Evolutionary conservation across 495 filamentous ascomycete genomes (phyloP).

Genomic region (Tuber microsphaerosporum): DNA sequence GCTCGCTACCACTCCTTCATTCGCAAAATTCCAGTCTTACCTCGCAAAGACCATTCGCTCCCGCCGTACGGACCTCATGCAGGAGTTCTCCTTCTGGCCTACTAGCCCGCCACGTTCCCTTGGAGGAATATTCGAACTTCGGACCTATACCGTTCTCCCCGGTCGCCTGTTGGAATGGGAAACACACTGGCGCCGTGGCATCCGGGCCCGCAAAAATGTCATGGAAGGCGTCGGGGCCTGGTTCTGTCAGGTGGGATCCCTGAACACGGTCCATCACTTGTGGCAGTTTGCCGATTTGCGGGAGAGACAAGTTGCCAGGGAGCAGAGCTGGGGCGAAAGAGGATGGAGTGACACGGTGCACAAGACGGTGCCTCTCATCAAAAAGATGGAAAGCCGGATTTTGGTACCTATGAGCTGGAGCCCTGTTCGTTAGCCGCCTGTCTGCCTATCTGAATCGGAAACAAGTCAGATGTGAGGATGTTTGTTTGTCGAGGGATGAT

Average conservation of each 20-base stretch:
- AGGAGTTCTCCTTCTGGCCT: conserved; percentile 99
- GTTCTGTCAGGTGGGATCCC: conserved; percentile 96
- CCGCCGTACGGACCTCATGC: conserved; percentile 89
- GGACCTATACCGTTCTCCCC: conserved; percentile 92
- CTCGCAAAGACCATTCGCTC: conserved; percentile 71
- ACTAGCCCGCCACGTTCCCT: conserved; percentile 83
- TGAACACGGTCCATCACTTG: conserved; percentile 95
- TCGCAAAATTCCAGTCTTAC: conserved; percentile 68
- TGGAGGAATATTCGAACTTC: conserved; percentile 90
- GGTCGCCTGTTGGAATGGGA: conserved; percentile 97
- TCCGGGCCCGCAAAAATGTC: conserved; percentile 82
- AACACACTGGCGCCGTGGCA: conserved; percentile 89
- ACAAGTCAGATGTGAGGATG: conserved; percentile 27
- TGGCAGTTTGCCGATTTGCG: conserved; percentile 98
- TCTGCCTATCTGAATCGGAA: conserved; percentile 28
- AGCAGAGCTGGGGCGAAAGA: conserved; percentile 90
- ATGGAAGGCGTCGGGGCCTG: conserved; percentile 99
- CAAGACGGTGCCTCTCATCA: conserved; percentile 95
- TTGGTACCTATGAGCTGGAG: conserved; percentile 94
- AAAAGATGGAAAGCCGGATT: conserved; percentile 89
- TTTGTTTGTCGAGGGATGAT: conserved; percentile 24
- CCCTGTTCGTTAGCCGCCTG: conserved; percentile 55
- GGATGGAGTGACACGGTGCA: conserved; percentile 98
- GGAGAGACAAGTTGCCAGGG: conserved; percentile 80
- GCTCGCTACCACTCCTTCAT: conserved; percentile 72